A percentile compares a stretch with the other conserved stretches of the same genome.
phyloP scores from a whole-genome alignment of 1,284 basidiomycete genomes.

The Flammula alnicola region DNA sequence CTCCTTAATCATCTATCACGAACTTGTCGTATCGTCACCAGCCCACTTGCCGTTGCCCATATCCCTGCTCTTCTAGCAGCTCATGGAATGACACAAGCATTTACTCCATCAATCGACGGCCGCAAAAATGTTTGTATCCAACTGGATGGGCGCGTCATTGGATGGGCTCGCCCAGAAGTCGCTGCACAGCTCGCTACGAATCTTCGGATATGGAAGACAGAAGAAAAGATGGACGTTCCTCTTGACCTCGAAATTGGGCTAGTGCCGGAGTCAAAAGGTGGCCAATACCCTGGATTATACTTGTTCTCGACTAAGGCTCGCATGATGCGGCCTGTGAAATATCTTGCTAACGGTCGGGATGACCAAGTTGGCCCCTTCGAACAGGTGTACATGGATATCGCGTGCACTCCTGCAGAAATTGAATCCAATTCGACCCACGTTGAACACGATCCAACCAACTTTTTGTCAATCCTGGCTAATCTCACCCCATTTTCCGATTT shows the following conservation, averaged over 20 bases:
- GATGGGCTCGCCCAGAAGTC: slow-evolving; percentile 86
- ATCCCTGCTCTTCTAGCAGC: slow-evolving; percentile 84
- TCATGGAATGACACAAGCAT: slow-evolving; percentile 95
- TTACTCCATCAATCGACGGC: slow-evolving; percentile 81
- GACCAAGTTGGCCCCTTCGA: slow-evolving; percentile 98
- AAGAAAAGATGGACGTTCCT: slow-evolving; percentile 82
- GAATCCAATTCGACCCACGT: slow-evolving; percentile 88
- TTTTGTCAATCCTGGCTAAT: slow-evolving; percentile 87
- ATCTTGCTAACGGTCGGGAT: slow-evolving; percentile 82
- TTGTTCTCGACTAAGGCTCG: slow-evolving; percentile 88
- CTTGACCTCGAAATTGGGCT: slow-evolving; percentile 95
- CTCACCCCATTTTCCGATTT: slow-evolving; percentile 93
- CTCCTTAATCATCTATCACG: slow-evolving; percentile 97
- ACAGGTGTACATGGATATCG: slow-evolving; percentile 99
- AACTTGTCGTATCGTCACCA: slow-evolving; percentile 90
- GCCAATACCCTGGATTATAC: slow-evolving; percentile 97
- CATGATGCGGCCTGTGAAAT: slow-evolving; percentile 99
- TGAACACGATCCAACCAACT: slow-evolving; percentile 94
- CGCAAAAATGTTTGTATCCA: slow-evolving; percentile 87
- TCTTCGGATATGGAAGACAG: slow-evolving; percentile 96
- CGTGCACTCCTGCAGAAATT: slow-evolving; percentile 89
- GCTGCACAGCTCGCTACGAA: slow-evolving; percentile 83
- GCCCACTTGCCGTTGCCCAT: slow-evolving; percentile 76
- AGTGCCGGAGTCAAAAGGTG: slow-evolving; percentile 89
- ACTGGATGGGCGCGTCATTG: slow-evolving; percentile 93